A percentile compares a stretch with the other conserved stretches of the same genome.
Conservation (phyloP, 106 monocot species). For the Allium sativum region DNA sequence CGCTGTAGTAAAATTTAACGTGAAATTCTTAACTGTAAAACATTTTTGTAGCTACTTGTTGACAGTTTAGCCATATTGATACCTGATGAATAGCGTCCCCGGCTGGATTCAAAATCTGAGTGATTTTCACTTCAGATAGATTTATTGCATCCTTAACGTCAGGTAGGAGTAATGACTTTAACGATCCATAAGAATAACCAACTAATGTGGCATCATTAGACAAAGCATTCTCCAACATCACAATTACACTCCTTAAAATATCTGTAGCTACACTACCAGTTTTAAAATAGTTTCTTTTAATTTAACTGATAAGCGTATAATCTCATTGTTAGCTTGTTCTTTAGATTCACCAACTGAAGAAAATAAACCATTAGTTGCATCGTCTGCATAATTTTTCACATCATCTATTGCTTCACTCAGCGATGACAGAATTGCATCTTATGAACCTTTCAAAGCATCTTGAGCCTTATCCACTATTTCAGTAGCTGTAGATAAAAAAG, state of each 20-base stretch:
- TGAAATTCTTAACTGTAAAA: neutral
- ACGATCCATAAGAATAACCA: conserved; percentile 59
- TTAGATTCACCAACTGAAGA: conserved; percentile 38
- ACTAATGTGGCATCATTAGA: conserved; percentile 37
- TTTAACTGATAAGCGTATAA: conserved; percentile 23
- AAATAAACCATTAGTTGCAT: conserved; percentile 24
- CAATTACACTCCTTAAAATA: conserved; percentile 37
- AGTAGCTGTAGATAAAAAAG: conserved; percentile 19
- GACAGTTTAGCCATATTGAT: neutral
- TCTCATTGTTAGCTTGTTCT: conserved; percentile 25
- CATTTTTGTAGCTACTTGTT: neutral
- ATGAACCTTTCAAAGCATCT: conserved; percentile 23
- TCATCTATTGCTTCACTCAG: conserved; percentile 24
- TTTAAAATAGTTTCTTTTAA: conserved; percentile 31
- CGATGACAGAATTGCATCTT: conserved; percentile 17
- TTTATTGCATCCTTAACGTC: conserved; percentile 41
- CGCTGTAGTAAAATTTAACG: neutral
- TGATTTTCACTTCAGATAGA: conserved; percentile 48
- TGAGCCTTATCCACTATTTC: conserved; percentile 30
- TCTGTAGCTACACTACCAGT: conserved; percentile 32
- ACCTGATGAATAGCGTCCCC: conserved; percentile 60
- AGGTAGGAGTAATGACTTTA: conserved; percentile 60
- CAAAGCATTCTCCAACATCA: conserved; percentile 42
- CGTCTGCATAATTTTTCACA: conserved; percentile 35
- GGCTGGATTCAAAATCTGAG: conserved; percentile 44